phyloP scores from a whole-genome alignment of 805 yeast genomes.

The Wickerhamomyces silvicola region DNA sequence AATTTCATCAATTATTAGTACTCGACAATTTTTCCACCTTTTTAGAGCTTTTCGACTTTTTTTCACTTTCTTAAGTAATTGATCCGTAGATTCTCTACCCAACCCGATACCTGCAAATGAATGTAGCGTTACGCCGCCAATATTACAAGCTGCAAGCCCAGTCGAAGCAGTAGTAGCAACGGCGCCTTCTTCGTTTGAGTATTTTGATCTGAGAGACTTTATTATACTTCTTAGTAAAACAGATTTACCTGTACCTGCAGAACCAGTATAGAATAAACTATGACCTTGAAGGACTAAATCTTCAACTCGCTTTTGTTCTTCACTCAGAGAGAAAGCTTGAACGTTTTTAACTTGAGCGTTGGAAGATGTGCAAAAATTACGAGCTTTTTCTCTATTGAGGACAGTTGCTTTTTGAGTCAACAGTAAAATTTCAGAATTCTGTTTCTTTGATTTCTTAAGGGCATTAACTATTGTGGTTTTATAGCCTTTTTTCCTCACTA shows the following conservation, averaged over 20 bases:
- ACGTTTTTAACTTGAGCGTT: constrained; percentile 17
- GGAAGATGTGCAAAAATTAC: too few species aligned
- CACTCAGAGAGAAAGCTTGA: constrained; percentile 32
- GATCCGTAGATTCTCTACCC: constrained; percentile 46
- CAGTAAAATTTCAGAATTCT: constrained; percentile 22
- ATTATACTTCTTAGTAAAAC: constrained; percentile 66
- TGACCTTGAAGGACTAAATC: constrained; percentile 57
- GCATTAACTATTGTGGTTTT: background rate
- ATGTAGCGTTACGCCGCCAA: constrained; percentile 74
- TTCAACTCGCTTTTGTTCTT: constrained; percentile 62
- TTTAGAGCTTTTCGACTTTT: constrained; percentile 41
- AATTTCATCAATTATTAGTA: constrained; percentile 68
- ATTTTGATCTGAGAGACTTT: constrained; percentile 38
- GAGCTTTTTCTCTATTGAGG: too few species aligned
- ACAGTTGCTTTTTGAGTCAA: constrained; percentile 24
- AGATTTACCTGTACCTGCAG: constrained; percentile 98
- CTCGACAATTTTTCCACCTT: constrained; percentile 53
- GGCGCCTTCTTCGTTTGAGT: constrained; percentile 36
- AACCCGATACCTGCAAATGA: constrained; percentile 75
- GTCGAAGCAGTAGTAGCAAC: constrained; percentile 83
- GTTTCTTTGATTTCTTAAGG: constrained; percentile 4
- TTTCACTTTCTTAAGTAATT: constrained; percentile 45
- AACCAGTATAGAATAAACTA: constrained; percentile 87
- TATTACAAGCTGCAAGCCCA: constrained; percentile 76
- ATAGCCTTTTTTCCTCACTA: background rate